These are phyloP conservation scores for Cruciata laevipes DNA, from an alignment of 257 asterid species.

Conservation along the genomic window DNA sequence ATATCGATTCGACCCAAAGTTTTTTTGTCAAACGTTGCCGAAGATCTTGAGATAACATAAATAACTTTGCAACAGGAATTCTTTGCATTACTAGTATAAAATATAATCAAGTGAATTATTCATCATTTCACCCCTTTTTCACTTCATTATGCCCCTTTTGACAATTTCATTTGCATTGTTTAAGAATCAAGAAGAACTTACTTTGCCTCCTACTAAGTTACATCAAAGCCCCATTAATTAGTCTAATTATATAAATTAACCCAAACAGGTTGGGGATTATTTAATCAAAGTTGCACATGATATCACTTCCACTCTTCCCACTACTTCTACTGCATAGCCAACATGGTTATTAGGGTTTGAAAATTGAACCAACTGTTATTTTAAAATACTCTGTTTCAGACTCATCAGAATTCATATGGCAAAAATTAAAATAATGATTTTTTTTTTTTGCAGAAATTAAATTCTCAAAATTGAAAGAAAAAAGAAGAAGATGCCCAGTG, in stretches of 20 bases:
- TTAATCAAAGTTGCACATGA: conserved; percentile 16
- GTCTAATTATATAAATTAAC: not conserved
- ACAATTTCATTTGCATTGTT: not conserved
- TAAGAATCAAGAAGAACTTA: not conserved
- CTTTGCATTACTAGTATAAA: no score
- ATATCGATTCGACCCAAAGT: no score
- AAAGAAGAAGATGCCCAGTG: not conserved
- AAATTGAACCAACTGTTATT: not conserved
- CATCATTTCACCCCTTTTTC: not conserved
- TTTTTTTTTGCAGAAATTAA: conserved; percentile 4
- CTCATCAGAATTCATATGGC: not conserved
- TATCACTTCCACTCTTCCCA: conserved; percentile 3
- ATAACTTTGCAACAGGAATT: no score
- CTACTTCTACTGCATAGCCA: not conserved
- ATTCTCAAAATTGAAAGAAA: not conserved
- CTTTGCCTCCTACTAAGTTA: not conserved
- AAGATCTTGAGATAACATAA: no score
- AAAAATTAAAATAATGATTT: no score
- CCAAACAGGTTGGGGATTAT: conserved; percentile 7
- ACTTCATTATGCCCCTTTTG: not conserved
- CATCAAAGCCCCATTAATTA: not conserved
- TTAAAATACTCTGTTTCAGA: not conserved
- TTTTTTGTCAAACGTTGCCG: no score
- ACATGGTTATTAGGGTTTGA: not conserved
- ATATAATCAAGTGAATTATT: not conserved